A percentile compares a stretch with the other conserved stretches of the same genome.
phyloP scores from a whole-genome alignment of 2,329 filamentous ascomycete genomes.

The Bipolaris oryzae region DNA sequence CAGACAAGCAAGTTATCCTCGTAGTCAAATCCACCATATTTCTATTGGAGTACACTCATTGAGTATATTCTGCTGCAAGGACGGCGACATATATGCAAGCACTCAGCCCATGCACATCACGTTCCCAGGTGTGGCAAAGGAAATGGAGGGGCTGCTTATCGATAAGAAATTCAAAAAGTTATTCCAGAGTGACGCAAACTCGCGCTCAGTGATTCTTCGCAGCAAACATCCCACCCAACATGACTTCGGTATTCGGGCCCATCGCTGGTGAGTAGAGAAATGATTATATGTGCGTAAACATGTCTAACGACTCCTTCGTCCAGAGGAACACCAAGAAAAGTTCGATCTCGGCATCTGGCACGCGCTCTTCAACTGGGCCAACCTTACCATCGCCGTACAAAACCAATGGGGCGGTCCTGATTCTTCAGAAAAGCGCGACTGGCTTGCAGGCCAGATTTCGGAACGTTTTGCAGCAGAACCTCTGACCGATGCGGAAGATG shows the following conservation, averaged over 20 bases:
- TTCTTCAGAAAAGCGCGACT: conserved; percentile 87
- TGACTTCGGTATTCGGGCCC: conserved; percentile 14
- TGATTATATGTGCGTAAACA: neutral
- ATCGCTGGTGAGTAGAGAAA: conserved; percentile 5
- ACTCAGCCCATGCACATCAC: neutral
- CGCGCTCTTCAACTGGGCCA: conserved; percentile 84
- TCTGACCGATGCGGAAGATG: conserved; percentile 74
- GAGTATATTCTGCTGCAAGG: no score
- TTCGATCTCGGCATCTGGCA: conserved; percentile 88
- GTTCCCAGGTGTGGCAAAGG: conserved; percentile 3
- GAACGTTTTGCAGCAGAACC: conserved; percentile 71
- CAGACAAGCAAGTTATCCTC: no score
- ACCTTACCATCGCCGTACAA: conserved; percentile 83
- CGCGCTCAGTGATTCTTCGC: conserved; percentile 5
- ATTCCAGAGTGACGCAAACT: conserved; percentile 7
- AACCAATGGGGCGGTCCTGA: conserved; percentile 88
- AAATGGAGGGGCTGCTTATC: conserved; percentile 9
- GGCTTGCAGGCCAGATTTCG: conserved; percentile 87
- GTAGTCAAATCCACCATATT: no score
- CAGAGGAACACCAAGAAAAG: conserved; percentile 39
- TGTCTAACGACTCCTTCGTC: conserved; percentile 8
- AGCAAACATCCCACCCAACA: conserved; percentile 5
- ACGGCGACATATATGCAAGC: no score
- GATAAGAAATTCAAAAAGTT: conserved; percentile 13
- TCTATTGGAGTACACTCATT: no score